Evolutionary conservation across 805 yeast genomes (phyloP).

Genomic region (Myxozyma monticola): DNA sequence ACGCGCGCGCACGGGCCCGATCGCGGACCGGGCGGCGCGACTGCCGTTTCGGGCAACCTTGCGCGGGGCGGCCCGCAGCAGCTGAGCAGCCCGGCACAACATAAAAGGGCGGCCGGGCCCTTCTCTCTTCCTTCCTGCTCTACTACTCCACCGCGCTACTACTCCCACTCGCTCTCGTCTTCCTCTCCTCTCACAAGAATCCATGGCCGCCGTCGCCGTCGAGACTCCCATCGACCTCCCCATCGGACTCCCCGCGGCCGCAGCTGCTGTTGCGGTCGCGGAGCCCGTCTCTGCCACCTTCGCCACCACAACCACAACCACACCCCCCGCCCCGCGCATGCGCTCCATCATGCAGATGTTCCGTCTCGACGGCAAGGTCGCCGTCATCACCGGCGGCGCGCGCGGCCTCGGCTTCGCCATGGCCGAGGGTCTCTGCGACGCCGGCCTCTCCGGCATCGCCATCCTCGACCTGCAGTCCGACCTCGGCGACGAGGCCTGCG

Average conservation of each 20-base stretch:
- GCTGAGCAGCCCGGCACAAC: no score
- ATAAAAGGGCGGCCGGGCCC: no score
- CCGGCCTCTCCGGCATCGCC: constrained; percentile 55
- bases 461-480: constrained; percentile 59
- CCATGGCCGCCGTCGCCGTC: not conserved
- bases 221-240: no score
- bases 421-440: constrained; percentile 60
- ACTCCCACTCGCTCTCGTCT: no score
- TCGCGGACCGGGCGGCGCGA: no score
- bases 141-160: no score
- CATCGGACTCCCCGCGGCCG: no score
- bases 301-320: constrained; percentile 36
- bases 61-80: no score
- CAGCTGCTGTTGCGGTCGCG: not conserved
- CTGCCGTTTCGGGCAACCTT: no score
- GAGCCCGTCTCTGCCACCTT: not conserved
- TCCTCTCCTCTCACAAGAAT: not conserved
- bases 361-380: constrained; percentile 64
- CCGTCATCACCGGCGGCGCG: constrained; percentile 66
- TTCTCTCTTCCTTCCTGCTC: no score
- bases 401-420: constrained; percentile 64
- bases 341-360: constrained; percentile 47
- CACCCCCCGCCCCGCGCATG: constrained; percentile 9
- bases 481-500: constrained; percentile 62
- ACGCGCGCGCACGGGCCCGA: no score